Evolutionary conservation across 139 green algal species (phyloP), one percentile per base, ranked within the genome.

Genomic region (Pleodorina starrii): DNA sequence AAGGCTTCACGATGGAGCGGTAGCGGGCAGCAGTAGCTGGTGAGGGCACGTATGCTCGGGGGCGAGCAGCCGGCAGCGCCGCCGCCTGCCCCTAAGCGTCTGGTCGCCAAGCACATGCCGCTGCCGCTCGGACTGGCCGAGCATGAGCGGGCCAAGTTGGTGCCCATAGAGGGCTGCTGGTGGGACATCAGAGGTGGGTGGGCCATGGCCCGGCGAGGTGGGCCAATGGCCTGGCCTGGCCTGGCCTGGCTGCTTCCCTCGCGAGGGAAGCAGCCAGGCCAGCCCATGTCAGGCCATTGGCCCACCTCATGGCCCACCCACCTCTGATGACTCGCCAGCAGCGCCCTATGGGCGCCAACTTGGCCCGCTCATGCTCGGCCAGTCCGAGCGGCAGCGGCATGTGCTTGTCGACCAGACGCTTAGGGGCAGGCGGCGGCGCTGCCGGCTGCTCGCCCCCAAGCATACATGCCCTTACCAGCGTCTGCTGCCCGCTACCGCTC

Each of bases 351-450:
- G 69, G 69, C 35, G 48, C 36, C 17, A 10, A n/a, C 69, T 77
- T 19, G 17, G 48, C 69, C 35, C 69, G 69, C 35, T 77, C 69
- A 9, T 77, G 48, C 16, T 77, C 36, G 16, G 46, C 69, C 69
- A 77, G 42, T 5, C 21, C 32, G 40, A 80, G 11, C 44, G 40
- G 72, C 9, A 46, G 59, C 27, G 72, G 72, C 9, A 80, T 42
- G 42, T 80, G 72, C 27, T 80, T 80, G 42, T 12, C 72, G 40
- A 80, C 72, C n/a, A n/a, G n/a, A n/a, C n/a, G n/a, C n/a, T n/a
- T n/a, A n/a, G n/a, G n/a, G n/a, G n/a, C n/a, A n/a, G n/a, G n/a
- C n/a, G n/a, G n/a, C n/a, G n/a, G n/a, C n/a, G n/a, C n/a, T n/a
- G n/a, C n/a, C n/a, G 25, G 12, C n/a, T n/a, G n/a, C n/a, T n/a